Evolutionary conservation across 1,139 yeast species (phyloP).

Genomic region (Yamadazyma aaseri): DNA sequence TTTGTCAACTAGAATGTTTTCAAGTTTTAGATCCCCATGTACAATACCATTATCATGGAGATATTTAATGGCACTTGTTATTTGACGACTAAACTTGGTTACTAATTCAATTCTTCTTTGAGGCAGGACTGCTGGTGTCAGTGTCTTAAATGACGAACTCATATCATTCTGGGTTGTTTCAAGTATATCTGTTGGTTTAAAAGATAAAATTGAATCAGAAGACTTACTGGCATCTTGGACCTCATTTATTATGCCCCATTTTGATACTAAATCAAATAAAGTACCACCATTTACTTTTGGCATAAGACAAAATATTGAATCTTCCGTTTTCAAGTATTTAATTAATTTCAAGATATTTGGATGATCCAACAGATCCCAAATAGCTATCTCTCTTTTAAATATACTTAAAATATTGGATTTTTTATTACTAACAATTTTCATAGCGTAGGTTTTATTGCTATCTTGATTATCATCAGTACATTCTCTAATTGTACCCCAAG

Average conservation of each 20-base stretch:
- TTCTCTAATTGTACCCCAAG: constrained; percentile 89
- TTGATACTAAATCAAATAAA: constrained; percentile 68
- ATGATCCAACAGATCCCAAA: constrained; percentile 74
- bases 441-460: constrained; percentile 49
- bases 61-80: constrained; percentile 62
- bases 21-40: constrained; percentile 89
- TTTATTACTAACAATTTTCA: constrained; percentile 67
- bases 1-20: constrained; percentile 68
- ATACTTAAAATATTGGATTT: constrained; percentile 45
- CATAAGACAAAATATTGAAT: constrained; percentile 71
- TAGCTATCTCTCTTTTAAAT: constrained; percentile 66
- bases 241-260: constrained; percentile 53
- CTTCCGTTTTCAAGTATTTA: constrained; percentile 59
- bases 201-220: constrained; percentile 2
- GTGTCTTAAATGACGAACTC: neutral
- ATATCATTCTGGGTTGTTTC: neutral
- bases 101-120: constrained; percentile 26
- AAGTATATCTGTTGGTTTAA: neutral
- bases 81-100: constrained; percentile 45
- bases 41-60: constrained; percentile 72
- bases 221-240: constrained; percentile 1
- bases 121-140: neutral
- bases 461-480: constrained; percentile 34
- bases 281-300: constrained; percentile 78
- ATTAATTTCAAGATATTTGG: constrained; percentile 62